Percentiles rank a stretch among this genome's conserved stretches.
Conservation (phyloP, 2,329 filamentous ascomycete genomes). For the Aureobasidium sp. region DNA sequence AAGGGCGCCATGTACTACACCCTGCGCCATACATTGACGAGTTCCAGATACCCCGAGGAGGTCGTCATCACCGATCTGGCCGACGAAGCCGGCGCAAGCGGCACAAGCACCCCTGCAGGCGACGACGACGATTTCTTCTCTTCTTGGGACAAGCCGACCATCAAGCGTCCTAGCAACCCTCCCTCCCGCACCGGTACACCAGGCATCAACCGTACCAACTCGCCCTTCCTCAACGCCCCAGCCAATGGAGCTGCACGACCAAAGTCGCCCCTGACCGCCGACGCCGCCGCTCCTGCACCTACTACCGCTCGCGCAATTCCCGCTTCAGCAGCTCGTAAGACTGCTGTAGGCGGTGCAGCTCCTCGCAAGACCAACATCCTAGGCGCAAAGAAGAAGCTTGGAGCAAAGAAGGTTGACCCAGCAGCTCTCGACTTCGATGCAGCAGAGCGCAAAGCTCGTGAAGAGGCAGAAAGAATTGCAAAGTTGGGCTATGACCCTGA, state of each 20-base stretch:
- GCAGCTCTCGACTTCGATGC: slow-evolving; percentile 89
- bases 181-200: slow-evolving; percentile 85
- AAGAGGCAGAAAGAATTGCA: slow-evolving; percentile 91
- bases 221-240: slow-evolving; percentile 77
- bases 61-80: slow-evolving; percentile 73
- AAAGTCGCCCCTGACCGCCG: slow-evolving; percentile 66
- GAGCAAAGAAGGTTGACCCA: slow-evolving; percentile 66
- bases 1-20: slow-evolving; percentile 29
- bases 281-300: slow-evolving; percentile 45
- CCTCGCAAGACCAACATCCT: slow-evolving; percentile 60
- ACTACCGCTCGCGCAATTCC: slow-evolving; percentile 68
- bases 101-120: slow-evolving; percentile 69
- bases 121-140: slow-evolving; percentile 94
- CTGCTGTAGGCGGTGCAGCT: slow-evolving; percentile 46
- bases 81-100: slow-evolving; percentile 54
- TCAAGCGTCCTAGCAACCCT: slow-evolving; percentile 93
- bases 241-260: slow-evolving; percentile 61
- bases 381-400: slow-evolving; percentile 61
- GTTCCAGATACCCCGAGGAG: slow-evolving; percentile 68
- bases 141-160: slow-evolving; percentile 95
- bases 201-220: slow-evolving; percentile 65
- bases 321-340: slow-evolving; percentile 77
- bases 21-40: background rate
- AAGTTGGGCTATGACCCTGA: slow-evolving; percentile 94
- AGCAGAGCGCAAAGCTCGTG: slow-evolving; percentile 92